Evolutionary conservation across 1,139 yeast genomes (phyloP), one percentile per base, ranked within the genome.

Genomic region (Geotrichum bryndzae): DNA sequence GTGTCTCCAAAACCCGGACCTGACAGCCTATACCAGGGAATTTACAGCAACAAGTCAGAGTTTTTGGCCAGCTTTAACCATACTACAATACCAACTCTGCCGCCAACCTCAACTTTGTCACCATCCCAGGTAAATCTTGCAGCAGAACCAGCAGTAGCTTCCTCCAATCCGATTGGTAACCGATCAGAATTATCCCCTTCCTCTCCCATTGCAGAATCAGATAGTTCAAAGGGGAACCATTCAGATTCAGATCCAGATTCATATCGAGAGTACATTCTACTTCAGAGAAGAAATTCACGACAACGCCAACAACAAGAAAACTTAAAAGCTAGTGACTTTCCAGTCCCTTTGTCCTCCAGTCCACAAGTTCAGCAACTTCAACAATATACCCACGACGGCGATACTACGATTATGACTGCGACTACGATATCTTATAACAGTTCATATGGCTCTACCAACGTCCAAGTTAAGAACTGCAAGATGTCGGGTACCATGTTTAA

Each of bases 31-130:
- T 55, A 55, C 50, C 58, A 55, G 23, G 58, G 58, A 18, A 55
- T 55, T 18, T 55, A 55, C 48, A 55, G 58, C 23, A 53, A 55
- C 33, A 55, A 55, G 50, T 52, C 50, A 22, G 53, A 55, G n/a
- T 55, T 55, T 48, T 55, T 55, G 27, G 46, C 46, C 29, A 33
- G 48, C 52, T 55, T 48, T 55, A 2, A 51, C 5, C 53, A 55
- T 27, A 31, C 58, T n/a, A 11, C 11, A 5, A 22, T 55, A 11
- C 58, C 53, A 27, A 48, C 52, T 2, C 46, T 55, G 18, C 58
- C 58, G 22, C 18, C 18, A n/a, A 41, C 48, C 5, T 7, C 18
- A n/a, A 41, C 48, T 41, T 41, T n/a, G 48, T 15, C 48, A 41
- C 13, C 48, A 41, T 38, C 13, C 18, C 45, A 38, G 13, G 45